Evolutionary conservation across 2,329 filamentous ascomycete species (phyloP).

Genomic region (Furcasterigmium furcatum): DNA sequence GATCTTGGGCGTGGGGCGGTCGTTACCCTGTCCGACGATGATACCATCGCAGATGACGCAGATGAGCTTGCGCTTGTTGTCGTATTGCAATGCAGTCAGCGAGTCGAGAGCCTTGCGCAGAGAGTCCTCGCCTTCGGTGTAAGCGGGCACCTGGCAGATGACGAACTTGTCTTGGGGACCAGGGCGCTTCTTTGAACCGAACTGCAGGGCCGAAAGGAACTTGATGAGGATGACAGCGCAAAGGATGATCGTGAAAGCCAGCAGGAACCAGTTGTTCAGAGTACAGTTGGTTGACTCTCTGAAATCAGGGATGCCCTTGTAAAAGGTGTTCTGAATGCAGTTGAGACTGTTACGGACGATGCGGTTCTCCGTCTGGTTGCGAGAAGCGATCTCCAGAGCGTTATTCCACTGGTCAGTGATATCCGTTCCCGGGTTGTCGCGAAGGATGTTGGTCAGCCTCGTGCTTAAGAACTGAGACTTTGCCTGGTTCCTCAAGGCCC

Average conservation of each 20-base stretch:
- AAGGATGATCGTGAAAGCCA: constrained; percentile 83
- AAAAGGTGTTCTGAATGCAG: constrained; percentile 83
- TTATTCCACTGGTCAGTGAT: constrained; percentile 65
- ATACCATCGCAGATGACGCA: constrained; percentile 96
- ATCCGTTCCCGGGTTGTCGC: constrained; percentile 75
- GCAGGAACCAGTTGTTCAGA: constrained; percentile 86
- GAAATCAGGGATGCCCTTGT: constrained; percentile 82
- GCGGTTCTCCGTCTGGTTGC: constrained; percentile 47
- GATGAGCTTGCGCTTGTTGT: constrained; percentile 97
- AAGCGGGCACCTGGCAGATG: constrained; percentile 96
- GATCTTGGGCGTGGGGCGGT: constrained; percentile 95
- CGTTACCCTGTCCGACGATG: constrained; percentile 93
- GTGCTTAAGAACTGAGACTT: constrained; percentile 63
- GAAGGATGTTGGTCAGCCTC: constrained; percentile 64
- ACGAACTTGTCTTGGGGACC: constrained; percentile 96
- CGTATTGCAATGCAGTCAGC: constrained; percentile 88
- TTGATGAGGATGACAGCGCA: constrained; percentile 79
- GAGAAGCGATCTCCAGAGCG: constrained; percentile 41
- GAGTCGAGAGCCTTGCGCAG: constrained; percentile 91
- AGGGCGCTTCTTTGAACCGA: constrained; percentile 87
- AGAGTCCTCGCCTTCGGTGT: constrained; percentile 96
- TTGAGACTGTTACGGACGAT: constrained; percentile 64
- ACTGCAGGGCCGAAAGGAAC: constrained; percentile 89
- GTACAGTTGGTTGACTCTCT: constrained; percentile 71
- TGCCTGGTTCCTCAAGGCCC: constrained; percentile 49